Evolutionary conservation across 139 green algal genomes (phyloP).

Genomic region (Pycnococcus provasolii): DNA sequence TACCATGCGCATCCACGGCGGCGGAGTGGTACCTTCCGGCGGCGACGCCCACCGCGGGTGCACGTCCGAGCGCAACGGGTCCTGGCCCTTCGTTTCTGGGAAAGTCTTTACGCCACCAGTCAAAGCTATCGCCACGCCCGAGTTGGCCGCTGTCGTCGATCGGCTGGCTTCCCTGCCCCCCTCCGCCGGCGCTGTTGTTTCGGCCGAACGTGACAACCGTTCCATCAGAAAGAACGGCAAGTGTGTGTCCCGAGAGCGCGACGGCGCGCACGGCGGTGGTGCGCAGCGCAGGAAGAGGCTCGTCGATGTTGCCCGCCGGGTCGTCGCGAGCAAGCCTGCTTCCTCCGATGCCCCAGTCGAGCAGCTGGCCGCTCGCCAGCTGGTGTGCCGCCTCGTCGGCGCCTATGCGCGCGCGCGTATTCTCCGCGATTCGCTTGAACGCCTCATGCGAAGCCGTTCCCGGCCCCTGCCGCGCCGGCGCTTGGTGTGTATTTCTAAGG

Average conservation of each 20-base stretch:
- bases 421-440: no score
- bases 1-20: conserved; percentile 34
- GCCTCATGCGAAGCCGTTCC: no score
- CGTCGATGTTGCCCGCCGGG: no score
- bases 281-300: no score
- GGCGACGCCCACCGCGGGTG: not conserved
- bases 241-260: conserved; percentile 7
- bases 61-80: not conserved
- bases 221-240: conserved; percentile 2
- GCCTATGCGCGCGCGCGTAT: no score
- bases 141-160: conserved; percentile 46
- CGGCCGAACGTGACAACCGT: conserved; percentile 42
- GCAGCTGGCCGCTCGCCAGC: no score
- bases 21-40: conserved; percentile 31
- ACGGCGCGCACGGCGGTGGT: not conserved
- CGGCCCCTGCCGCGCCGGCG: no score
- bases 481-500: no score
- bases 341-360: no score
- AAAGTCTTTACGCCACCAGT: conserved; percentile 1
- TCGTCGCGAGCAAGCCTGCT: no score
- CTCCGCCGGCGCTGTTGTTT: conserved; percentile 47
- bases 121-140: conserved; percentile 20
- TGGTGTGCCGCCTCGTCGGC: no score
- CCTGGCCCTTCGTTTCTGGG: not conserved
- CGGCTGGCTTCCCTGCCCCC: conserved; percentile 43